phyloP scores from a whole-genome alignment of 257 asterid genomes.

The Knoxia roxburghii region DNA sequence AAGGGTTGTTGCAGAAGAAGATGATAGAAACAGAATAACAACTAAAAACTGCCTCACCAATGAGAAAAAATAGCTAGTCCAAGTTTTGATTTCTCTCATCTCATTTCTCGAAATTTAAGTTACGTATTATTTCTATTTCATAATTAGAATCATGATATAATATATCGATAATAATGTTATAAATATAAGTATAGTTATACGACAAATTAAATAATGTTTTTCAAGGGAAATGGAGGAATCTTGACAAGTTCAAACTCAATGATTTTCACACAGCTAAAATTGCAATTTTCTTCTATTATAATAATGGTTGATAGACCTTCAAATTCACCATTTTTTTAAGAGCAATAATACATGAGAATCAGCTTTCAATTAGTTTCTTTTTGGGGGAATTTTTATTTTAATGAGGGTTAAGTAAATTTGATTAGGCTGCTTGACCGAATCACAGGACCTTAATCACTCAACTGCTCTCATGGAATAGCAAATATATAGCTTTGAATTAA shows the following conservation, averaged over 20 bases:
- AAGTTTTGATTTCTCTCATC: conserved; percentile 6
- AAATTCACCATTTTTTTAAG: neutral
- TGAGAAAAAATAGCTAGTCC: neutral
- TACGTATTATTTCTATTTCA: too few species aligned
- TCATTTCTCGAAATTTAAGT: conserved; percentile 8
- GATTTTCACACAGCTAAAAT: neutral
- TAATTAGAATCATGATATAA: too few species aligned
- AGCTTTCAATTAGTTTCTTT: neutral
- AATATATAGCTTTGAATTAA: neutral
- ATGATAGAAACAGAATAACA: conserved; percentile 1
- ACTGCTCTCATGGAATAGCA: conserved; percentile 1
- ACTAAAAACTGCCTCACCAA: neutral
- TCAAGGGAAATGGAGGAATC: neutral
- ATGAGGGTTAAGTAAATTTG: neutral
- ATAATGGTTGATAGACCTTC: neutral
- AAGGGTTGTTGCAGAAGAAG: neutral
- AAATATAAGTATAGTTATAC: too few species aligned
- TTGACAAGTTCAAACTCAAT: conserved; percentile 2
- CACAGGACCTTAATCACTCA: conserved; percentile 5
- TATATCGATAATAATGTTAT: too few species aligned
- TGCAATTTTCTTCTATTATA: neutral
- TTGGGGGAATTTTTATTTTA: neutral
- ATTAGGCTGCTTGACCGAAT: conserved; percentile 8
- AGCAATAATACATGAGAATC: neutral
- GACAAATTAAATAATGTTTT: too few species aligned